Evolutionary conservation across 108 stramenopile genomes (phyloP).

Genomic region (Schizochytrium sp.): DNA sequence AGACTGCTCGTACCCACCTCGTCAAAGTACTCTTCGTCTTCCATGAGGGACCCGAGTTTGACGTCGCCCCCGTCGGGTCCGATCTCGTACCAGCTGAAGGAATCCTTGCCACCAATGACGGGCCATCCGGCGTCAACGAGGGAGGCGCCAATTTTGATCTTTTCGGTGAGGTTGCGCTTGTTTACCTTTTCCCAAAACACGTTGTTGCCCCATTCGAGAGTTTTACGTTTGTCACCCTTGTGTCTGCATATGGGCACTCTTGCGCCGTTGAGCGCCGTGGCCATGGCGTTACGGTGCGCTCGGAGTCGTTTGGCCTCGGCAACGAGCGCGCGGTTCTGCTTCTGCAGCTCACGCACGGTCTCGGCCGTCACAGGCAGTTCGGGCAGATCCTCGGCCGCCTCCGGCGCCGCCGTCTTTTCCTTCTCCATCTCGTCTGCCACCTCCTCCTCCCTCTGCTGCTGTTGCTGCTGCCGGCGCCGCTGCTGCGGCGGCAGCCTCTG

Average conservation of each 20-base stretch:
- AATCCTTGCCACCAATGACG: neutral
- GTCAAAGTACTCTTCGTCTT: neutral
- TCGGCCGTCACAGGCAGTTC: neutral
- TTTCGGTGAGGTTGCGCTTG: neutral
- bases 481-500: no score
- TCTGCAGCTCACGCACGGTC: neutral
- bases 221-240: neutral
- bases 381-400: no score
- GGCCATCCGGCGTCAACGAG: neutral
- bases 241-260: neutral
- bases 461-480: no score
- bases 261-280: neutral
- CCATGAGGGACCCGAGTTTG: neutral
- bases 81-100: neutral
- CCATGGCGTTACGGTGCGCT: neutral
- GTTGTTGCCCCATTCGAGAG: neutral
- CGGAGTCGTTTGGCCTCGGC: neutral
- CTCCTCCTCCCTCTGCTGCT: no score
- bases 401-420: no score
- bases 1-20: neutral
- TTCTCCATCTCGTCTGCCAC: no score
- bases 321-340: neutral
- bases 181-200: neutral
- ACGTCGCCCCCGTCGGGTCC: neutral
- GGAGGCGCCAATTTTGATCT: neutral